Evolutionary conservation across 495 filamentous ascomycete species (phyloP).

Genomic region (Daldinia decipiens): DNA sequence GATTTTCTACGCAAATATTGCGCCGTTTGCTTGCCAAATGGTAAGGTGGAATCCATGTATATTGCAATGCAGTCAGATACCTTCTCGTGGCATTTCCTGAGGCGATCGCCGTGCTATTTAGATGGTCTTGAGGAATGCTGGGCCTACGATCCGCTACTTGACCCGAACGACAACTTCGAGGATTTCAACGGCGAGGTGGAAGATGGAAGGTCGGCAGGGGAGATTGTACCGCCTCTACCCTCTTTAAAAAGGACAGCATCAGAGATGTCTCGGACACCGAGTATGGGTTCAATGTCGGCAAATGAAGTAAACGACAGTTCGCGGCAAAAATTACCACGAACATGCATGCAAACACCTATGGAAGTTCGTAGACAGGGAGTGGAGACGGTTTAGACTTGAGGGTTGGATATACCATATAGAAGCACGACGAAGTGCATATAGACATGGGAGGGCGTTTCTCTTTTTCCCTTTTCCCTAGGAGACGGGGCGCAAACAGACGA

Average conservation of each 20-base stretch:
- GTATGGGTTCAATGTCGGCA: constrained; percentile 50
- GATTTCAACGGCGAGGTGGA: constrained; percentile 50
- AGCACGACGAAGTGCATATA: constrained; percentile 36
- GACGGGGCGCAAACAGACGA: constrained; percentile 22
- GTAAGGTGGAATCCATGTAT: constrained; percentile 65
- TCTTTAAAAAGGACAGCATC: constrained; percentile 60
- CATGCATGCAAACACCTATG: constrained; percentile 42
- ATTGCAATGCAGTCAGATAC: constrained; percentile 63
- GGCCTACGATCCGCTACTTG: constrained; percentile 60
- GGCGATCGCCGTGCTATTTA: constrained; percentile 56
- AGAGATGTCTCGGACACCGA: constrained; percentile 60
- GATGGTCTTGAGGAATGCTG: constrained; percentile 62
- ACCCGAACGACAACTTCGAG: constrained; percentile 52
- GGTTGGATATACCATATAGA: constrained; percentile 42
- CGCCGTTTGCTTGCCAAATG: constrained; percentile 60
- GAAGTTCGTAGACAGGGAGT: constrained; percentile 48
- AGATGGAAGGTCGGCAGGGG: constrained; percentile 59
- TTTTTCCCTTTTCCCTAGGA: constrained; percentile 16
- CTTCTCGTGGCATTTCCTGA: constrained; percentile 58
- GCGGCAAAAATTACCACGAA: constrained; percentile 47
- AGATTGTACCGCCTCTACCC: constrained; percentile 55
- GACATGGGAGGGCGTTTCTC: constrained; percentile 24
- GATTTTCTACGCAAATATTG: constrained; percentile 61
- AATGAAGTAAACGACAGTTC: constrained; percentile 45
- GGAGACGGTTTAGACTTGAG: constrained; percentile 45